Conservation (phyloP, 2,329 filamentous ascomycete genomes). For the Sporothrix inflata region DNA sequence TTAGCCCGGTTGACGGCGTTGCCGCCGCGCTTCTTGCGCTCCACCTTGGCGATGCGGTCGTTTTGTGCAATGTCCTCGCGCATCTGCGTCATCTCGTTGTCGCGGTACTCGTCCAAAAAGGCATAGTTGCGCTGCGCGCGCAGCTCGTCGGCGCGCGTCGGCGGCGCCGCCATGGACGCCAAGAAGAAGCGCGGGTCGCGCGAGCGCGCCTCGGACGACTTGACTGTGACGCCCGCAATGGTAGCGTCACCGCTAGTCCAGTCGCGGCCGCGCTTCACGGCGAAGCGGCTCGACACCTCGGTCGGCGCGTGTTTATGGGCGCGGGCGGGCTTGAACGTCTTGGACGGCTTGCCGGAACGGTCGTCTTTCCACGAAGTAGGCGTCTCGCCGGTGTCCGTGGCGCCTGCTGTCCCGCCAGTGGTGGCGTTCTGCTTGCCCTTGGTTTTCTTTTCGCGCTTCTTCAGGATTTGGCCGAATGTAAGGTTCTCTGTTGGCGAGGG, state of each 20-base stretch:
- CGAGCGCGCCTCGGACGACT: slow-evolving; percentile 44
- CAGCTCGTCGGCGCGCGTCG: slow-evolving; percentile 51
- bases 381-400: background rate
- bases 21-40: slow-evolving; percentile 41
- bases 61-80: slow-evolving; percentile 65
- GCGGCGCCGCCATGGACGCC: slow-evolving; percentile 52
- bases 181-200: slow-evolving; percentile 91
- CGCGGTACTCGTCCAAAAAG: slow-evolving; percentile 86
- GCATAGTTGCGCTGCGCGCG: slow-evolving; percentile 74
- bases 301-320: slow-evolving; percentile 85
- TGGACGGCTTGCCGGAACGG: slow-evolving; percentile 38
- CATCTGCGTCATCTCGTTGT: slow-evolving; percentile 78
- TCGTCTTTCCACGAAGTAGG: slow-evolving; percentile 39
- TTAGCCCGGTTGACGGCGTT: slow-evolving; percentile 15
- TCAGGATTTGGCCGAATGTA: slow-evolving; percentile 31
- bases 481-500: slow-evolving; percentile 22
- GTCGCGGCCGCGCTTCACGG: slow-evolving; percentile 78
- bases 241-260: slow-evolving; percentile 32
- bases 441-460: slow-evolving; percentile 24
- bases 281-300: slow-evolving; percentile 78
- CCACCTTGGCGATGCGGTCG: slow-evolving; percentile 48
- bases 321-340: slow-evolving; percentile 41
- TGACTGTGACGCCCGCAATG: slow-evolving; percentile 55
- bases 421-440: slow-evolving; percentile 1
- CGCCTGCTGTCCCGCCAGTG: background rate